Conservation (phyloP, 1,284 basidiomycete genomes). For the Austroboletus niveus region DNA sequence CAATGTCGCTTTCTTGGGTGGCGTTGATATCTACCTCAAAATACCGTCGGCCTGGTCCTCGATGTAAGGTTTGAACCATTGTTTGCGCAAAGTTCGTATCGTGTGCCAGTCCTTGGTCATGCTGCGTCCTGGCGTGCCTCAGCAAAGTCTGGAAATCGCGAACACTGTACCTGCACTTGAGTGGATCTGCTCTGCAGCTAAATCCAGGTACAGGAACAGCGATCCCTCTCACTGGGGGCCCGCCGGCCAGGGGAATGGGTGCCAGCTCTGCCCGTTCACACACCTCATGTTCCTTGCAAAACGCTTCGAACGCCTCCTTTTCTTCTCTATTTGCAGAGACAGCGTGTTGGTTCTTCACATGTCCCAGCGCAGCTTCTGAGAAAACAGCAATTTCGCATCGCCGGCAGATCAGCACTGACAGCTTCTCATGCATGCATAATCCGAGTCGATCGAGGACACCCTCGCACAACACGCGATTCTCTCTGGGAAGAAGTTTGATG, state of each 20-base stretch:
- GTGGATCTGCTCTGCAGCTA: constrained; percentile 5
- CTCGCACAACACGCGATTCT: neutral
- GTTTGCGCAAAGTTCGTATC: neutral
- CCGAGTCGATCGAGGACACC: constrained; percentile 1
- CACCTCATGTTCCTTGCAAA: neutral
- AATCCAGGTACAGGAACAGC: neutral
- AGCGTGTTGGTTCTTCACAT: constrained; percentile 5
- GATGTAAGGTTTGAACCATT: constrained; percentile 7
- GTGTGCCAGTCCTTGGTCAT: neutral
- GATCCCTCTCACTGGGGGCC: constrained; percentile 6
- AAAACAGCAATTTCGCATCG: neutral
- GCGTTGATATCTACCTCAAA: constrained; percentile 5
- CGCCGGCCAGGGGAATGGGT: constrained; percentile 2
- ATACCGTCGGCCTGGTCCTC: neutral
- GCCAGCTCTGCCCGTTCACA: neutral
- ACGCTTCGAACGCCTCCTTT: neutral
- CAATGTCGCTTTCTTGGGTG: neutral
- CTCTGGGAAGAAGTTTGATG: constrained; percentile 2
- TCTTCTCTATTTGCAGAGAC: neutral
- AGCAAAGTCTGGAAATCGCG: constrained; percentile 1
- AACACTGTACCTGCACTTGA: constrained; percentile 9
- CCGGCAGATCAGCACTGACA: constrained; percentile 7
- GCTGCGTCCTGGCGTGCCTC: neutral
- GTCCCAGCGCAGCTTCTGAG: constrained; percentile 3
- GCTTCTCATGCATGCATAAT: neutral